These are phyloP conservation scores for Arctium minus DNA, from an alignment of 129 eudicot genomes.

Conservation along the genomic window DNA sequence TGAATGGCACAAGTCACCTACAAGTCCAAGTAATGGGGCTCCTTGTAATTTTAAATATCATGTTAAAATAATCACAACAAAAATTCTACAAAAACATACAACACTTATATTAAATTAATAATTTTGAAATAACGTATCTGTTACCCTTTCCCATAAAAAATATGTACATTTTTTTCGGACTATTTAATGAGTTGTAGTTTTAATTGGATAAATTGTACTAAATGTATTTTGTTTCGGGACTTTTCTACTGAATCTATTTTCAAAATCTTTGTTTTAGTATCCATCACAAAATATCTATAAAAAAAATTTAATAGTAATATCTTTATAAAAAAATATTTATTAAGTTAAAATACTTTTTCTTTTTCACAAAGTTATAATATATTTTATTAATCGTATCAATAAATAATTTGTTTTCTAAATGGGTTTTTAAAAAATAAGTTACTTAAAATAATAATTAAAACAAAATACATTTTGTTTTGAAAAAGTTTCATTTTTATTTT, in stretches of 20 bases:
- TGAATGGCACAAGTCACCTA: neutral
- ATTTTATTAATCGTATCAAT: no score
- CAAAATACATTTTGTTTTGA: no score
- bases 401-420: no score
- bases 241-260: no score
- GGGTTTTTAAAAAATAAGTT: no score
- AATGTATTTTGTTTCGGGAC: neutral
- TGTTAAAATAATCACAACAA: neutral
- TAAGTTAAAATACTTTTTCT: neutral
- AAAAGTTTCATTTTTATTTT: no score
- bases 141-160: neutral
- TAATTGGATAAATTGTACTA: neutral
- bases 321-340: no score
- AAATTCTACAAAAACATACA: neutral
- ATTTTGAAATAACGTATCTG: neutral
- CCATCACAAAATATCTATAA: no score
- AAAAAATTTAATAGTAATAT: no score
- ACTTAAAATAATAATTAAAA: no score
- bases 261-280: neutral
- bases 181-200: neutral
- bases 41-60: slow-evolving; percentile 6
- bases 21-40: slow-evolving; percentile 29
- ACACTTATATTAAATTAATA: neutral
- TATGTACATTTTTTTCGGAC: neutral
- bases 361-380: no score